These are phyloP conservation scores for Microdochium nivale DNA, from an alignment of 2,329 filamentous ascomycete species.

Conservation along the genomic window DNA sequence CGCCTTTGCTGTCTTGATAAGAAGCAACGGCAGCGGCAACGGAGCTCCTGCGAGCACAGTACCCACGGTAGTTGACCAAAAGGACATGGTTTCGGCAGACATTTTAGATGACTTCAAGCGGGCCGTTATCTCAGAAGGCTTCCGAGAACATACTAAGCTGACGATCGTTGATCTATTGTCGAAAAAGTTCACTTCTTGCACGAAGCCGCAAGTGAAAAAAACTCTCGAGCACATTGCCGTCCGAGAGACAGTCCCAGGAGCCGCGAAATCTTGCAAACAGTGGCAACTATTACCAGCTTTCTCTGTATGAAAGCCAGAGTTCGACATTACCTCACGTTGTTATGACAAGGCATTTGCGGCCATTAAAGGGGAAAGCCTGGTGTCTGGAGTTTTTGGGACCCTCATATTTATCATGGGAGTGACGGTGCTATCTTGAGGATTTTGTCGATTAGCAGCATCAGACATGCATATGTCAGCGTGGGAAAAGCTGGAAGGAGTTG, in stretches of 20 bases:
- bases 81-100: constrained; percentile 45
- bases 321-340: background rate
- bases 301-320: background rate
- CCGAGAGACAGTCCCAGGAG: constrained; percentile 30
- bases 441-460: background rate
- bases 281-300: constrained; percentile 12
- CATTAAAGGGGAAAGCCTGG: background rate
- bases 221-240: constrained; percentile 60
- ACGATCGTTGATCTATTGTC: constrained; percentile 70
- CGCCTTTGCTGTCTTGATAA: background rate
- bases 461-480: background rate
- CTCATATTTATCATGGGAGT: background rate
- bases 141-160: constrained; percentile 53
- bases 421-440: background rate
- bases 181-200: constrained; percentile 62
- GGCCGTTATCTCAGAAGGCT: constrained; percentile 58
- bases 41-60: background rate
- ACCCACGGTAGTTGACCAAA: constrained; percentile 7
- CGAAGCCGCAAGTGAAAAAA: constrained; percentile 61
- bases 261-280: constrained; percentile 52
- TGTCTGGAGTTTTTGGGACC: background rate
- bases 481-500: too few species aligned
- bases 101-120: constrained; percentile 58
- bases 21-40: background rate
- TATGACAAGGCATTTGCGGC: background rate